Base-by-base conservation (phyloP, 768 basidiomycete species). In the Paxillus involutus region DNA sequence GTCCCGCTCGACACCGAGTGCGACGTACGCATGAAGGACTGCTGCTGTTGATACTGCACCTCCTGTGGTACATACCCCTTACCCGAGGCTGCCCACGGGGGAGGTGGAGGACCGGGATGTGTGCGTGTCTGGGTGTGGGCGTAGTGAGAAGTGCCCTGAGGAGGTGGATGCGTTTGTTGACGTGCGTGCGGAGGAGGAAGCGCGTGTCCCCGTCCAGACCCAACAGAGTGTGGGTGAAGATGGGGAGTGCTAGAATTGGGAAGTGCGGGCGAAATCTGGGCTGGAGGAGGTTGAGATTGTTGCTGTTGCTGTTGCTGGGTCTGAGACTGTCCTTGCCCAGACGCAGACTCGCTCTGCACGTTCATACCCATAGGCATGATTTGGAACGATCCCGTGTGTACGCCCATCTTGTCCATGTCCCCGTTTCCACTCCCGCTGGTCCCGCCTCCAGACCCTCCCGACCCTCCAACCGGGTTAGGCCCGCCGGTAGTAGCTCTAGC, bases 321-420 rank as follows among this genome's bases (percentile, higher is more conserved):
- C 32, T 57, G 48, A 9, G 53, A 58, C 9, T 52, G 45, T n/a
- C 42, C 59, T 9, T 56, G 16, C 19, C 26, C 30, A n/a, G 63
- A 39, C 24, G 10, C 35, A 2, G 26, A 11, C n/a, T 59, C 62
- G 14, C 32, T 26, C 14, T 68, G 63, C 44, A 68, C 24, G 26
- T 39, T 58, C 62, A 68, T 63, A 11, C 26, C 41, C 55, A 67
- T 55, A 0, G 64, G 12, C 49, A 67, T 32, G 44, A 84, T 72
- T 63, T 85, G 84, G 63, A 86, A 86, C n/a, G 84, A 81, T 0
- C 82, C 72, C 59, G 84, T 81, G 59, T 85, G 83, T 24, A 75
- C 76, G 8, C 56, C 51, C 63, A 71, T 69, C 49, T 69, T 71
- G 35, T 71, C 67, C 46, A 67, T 49, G 1, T 61, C 63, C 7